phyloP scores from a whole-genome alignment of 495 filamentous ascomycete species.

The Evernia prunastri region DNA sequence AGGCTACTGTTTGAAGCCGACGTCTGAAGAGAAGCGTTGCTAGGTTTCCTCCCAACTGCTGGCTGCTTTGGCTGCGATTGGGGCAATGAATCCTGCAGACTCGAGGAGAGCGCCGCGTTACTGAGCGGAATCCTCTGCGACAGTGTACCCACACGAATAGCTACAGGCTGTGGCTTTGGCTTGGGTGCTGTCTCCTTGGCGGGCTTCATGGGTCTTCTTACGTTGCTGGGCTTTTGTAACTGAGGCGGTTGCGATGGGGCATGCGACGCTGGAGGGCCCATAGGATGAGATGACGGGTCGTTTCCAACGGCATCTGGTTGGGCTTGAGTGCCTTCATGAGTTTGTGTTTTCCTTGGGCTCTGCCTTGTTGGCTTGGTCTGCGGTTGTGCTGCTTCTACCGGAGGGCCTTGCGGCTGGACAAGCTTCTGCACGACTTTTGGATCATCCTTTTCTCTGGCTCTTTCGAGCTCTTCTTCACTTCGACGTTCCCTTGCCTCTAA shows the following conservation, averaged over 20 bases:
- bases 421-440: constrained; percentile 37
- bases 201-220: constrained; percentile 60
- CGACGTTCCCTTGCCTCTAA: constrained; percentile 55
- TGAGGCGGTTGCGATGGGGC: constrained; percentile 32
- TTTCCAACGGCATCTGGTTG: constrained; percentile 30
- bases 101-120: constrained; percentile 51
- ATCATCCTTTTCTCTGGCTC: constrained; percentile 59
- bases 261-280: constrained; percentile 47
- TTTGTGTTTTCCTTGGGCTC: constrained; percentile 49
- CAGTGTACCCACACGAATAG: constrained; percentile 69
- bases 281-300: constrained; percentile 43
- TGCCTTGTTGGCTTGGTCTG: constrained; percentile 39
- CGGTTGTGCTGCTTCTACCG: constrained; percentile 27
- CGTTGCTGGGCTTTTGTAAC: constrained; percentile 49
- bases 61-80: constrained; percentile 44
- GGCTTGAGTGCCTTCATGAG: constrained; percentile 22
- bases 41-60: constrained; percentile 54
- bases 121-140: constrained; percentile 63
- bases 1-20: constrained; percentile 60
- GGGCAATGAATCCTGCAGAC: constrained; percentile 51
- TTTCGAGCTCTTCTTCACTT: constrained; percentile 54
- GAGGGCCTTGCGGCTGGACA: constrained; percentile 17
- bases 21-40: constrained; percentile 60
- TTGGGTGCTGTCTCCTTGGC: constrained; percentile 60
- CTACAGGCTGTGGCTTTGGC: constrained; percentile 65